Evolutionary conservation across 768 basidiomycete genomes (phyloP).

Genomic region (Sarcodon sp.): DNA sequence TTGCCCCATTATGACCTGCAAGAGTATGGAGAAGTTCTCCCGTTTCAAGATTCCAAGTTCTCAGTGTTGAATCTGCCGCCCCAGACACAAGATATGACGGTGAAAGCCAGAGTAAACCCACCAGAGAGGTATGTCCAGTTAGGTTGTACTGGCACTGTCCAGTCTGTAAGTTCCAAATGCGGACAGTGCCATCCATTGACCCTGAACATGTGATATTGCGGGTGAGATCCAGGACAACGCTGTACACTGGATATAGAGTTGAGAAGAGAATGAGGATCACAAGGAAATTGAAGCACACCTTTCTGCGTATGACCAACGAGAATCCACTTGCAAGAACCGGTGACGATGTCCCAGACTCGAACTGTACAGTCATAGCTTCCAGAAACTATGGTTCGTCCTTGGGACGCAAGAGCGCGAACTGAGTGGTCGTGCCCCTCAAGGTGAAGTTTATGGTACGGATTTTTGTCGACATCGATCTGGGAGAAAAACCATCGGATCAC

Average conservation of each 20-base stretch:
- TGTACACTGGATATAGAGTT: constrained; percentile 52
- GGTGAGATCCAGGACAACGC: constrained; percentile 71
- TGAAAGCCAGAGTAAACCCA: constrained; percentile 78
- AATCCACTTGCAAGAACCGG: constrained; percentile 61
- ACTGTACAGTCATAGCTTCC: constrained; percentile 91
- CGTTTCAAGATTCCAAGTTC: constrained; percentile 80
- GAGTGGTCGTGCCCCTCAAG: constrained; percentile 80
- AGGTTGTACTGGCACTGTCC: constrained; percentile 70
- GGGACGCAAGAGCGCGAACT: constrained; percentile 75
- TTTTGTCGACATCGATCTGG: constrained; percentile 47
- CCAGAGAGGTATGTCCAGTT: constrained; percentile 83
- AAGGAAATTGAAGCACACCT: constrained; percentile 28
- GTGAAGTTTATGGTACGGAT: constrained; percentile 74
- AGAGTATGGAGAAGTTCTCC: constrained; percentile 67
- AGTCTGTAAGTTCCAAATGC: constrained; percentile 76
- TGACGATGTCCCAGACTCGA: constrained; percentile 83
- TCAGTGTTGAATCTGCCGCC: constrained; percentile 83
- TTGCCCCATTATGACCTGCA: constrained; percentile 80
- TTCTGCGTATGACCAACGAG: constrained; percentile 79
- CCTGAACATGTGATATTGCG: constrained; percentile 86
- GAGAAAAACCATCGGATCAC: constrained; percentile 2
- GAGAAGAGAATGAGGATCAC: background rate
- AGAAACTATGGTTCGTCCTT: constrained; percentile 79
- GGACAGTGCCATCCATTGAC: constrained; percentile 92
- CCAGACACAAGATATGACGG: constrained; percentile 82